A percentile compares a stretch with the other conserved stretches of the same genome.
phyloP scores from a whole-genome alignment of 2,329 filamentous ascomycete species.

The Calonectria ilicicola region DNA sequence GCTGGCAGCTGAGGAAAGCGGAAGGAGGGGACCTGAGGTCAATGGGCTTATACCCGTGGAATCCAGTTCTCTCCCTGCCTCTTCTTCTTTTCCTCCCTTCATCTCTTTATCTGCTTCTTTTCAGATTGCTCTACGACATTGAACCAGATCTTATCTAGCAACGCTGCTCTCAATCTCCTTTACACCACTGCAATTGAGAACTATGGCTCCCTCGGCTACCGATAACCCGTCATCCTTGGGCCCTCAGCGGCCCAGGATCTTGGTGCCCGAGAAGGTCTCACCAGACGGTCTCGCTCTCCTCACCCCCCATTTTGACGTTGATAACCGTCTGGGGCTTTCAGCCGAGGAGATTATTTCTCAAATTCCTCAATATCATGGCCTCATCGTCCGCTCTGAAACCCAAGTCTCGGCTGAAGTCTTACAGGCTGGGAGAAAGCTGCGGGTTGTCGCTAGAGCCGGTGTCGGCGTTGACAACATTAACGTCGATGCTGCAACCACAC shows the following conservation, averaged over 20 bases:
- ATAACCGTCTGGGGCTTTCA: conserved; percentile 73
- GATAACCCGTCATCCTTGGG: conserved; percentile 28
- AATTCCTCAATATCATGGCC: conserved; percentile 79
- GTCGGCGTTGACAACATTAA: conserved; percentile 89
- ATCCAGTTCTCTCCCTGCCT: conserved; percentile 35
- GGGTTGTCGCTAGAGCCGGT: conserved; percentile 83
- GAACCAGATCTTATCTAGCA: not conserved
- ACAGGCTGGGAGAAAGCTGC: conserved; percentile 73
- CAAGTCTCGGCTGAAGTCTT: conserved; percentile 80
- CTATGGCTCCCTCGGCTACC: conserved; percentile 46
- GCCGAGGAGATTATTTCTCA: conserved; percentile 73
- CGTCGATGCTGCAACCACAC: conserved; percentile 76
- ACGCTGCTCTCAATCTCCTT: not conserved
- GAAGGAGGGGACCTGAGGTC: conserved; percentile 24
- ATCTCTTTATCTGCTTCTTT: conserved; percentile 14
- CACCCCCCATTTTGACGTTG: conserved; percentile 74
- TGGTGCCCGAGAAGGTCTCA: conserved; percentile 85
- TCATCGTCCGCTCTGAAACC: conserved; percentile 85
- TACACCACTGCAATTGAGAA: not conserved
- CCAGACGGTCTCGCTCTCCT: conserved; percentile 81
- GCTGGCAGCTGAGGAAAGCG: not conserved
- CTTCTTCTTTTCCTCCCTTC: not conserved
- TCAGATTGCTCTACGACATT: conserved; percentile 20
- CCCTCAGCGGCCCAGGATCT: conserved; percentile 59
- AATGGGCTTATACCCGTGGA: conserved; percentile 20